phyloP scores from a whole-genome alignment of 2,329 filamentous ascomycete species.

The Curvularia lunata region DNA sequence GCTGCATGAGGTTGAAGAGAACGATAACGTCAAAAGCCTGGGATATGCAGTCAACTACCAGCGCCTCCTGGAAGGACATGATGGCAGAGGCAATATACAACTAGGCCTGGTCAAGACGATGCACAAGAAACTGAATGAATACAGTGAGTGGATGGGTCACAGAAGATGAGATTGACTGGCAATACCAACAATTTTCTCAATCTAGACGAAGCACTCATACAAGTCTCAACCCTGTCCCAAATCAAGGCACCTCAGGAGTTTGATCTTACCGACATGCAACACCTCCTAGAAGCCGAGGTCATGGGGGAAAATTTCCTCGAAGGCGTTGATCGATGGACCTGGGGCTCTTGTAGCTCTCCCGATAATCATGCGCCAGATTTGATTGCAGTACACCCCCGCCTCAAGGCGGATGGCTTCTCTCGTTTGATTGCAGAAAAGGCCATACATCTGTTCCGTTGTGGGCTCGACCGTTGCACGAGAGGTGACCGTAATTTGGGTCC shows the following conservation, averaged over 20 bases:
- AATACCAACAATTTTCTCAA: neutral
- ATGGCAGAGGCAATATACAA: neutral
- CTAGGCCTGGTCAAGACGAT: neutral
- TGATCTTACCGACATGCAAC: conserved; percentile 16
- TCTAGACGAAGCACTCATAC: conserved; percentile 4
- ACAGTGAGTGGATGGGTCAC: conserved; percentile 1
- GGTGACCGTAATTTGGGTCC: neutral
- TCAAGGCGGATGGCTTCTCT: conserved; percentile 19
- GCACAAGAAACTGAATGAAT: conserved; percentile 3
- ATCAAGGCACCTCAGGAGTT: conserved; percentile 3
- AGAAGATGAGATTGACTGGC: no score
- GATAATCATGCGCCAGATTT: conserved; percentile 6
- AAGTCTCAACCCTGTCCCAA: conserved; percentile 7
- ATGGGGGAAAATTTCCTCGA: neutral
- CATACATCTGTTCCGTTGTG: conserved; percentile 13
- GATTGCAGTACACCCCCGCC: conserved; percentile 9
- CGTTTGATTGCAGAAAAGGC: conserved; percentile 12
- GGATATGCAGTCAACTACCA: conserved; percentile 1
- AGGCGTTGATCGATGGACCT: neutral
- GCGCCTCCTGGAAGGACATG: neutral
- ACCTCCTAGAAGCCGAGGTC: conserved; percentile 6
- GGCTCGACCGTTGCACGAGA: conserved; percentile 3
- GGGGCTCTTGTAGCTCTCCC: neutral
- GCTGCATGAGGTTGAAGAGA: neutral
- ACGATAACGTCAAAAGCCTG: neutral